Evolutionary conservation across 169 alveolate species (phyloP).

Genomic region (Plasmodium blacklocki): DNA sequence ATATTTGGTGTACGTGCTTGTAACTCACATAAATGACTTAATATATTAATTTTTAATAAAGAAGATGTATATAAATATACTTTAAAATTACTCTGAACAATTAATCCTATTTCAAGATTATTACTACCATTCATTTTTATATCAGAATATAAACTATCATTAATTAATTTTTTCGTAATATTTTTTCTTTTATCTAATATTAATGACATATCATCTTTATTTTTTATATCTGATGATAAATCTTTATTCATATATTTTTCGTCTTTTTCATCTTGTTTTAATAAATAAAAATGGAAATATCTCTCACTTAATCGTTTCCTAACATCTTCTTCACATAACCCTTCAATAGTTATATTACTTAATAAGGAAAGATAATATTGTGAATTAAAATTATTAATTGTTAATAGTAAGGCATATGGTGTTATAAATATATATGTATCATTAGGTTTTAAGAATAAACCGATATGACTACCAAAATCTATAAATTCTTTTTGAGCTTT

Average conservation of each 20-base stretch:
- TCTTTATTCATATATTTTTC: background rate
- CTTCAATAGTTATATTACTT: constrained; percentile 37
- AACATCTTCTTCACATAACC: constrained; percentile 13
- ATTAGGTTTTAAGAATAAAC: constrained; percentile 78
- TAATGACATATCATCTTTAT: background rate
- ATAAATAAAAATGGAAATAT: constrained; percentile 40
- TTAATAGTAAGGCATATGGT: constrained; percentile 78
- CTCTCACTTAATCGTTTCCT: constrained; percentile 29
- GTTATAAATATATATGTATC: constrained; percentile 73
- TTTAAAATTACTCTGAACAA: constrained; percentile 92
- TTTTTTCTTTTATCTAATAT: background rate
- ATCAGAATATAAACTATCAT: constrained; percentile 25
- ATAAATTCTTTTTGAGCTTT: constrained; percentile 85
- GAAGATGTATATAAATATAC: constrained; percentile 92
- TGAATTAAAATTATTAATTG: constrained; percentile 45
- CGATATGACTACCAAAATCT: constrained; percentile 82
- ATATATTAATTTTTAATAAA: constrained; percentile 87
- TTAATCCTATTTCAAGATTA: constrained; percentile 85
- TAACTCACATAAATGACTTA: constrained; percentile 90
- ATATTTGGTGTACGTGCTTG: constrained; percentile 91
- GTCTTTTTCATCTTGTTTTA: constrained; percentile 7
- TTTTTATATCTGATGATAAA: too few species aligned
- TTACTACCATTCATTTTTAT: constrained; percentile 54
- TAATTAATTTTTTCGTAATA: constrained; percentile 17
- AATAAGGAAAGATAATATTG: constrained; percentile 39